These are phyloP conservation scores for Fusarium robinianum DNA, from an alignment of 2,329 filamentous ascomycete genomes.

Conservation along the genomic window DNA sequence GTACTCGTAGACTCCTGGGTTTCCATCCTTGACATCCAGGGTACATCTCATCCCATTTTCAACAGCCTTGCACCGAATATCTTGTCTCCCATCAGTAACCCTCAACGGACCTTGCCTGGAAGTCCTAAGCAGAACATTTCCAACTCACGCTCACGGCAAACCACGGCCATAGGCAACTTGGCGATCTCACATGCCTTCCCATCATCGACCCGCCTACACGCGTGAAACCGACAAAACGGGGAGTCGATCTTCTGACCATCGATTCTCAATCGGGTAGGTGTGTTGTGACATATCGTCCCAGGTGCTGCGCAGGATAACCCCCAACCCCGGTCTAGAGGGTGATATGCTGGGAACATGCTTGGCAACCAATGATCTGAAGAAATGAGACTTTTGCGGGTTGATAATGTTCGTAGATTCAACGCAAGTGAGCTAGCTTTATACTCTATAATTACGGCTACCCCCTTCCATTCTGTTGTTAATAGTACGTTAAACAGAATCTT, in stretches of 20 bases:
- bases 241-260: slow-evolving; percentile 24
- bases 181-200: slow-evolving; percentile 27
- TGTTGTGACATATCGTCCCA: slow-evolving; percentile 31
- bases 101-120: neutral
- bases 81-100: slow-evolving; percentile 20
- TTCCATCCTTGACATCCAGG: slow-evolving; percentile 29
- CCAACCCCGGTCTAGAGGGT: slow-evolving; percentile 3
- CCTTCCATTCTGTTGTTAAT: too few relatives aligned
- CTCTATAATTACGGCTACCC: too few relatives aligned
- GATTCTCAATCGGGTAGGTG: slow-evolving; percentile 15
- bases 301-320: slow-evolving; percentile 28
- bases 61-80: slow-evolving; percentile 31
- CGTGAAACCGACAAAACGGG: slow-evolving; percentile 33
- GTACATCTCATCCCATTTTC: slow-evolving; percentile 31
- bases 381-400: too few relatives aligned
- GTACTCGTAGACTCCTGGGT: slow-evolving; percentile 20
- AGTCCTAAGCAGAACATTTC: neutral
- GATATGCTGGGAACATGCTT: too few relatives aligned
- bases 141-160: slow-evolving; percentile 35
- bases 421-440: too few relatives aligned
- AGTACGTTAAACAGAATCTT: slow-evolving; percentile 10
- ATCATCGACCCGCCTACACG: slow-evolving; percentile 32
- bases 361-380: too few relatives aligned
- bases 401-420: too few relatives aligned
- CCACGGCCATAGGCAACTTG: slow-evolving; percentile 28